Evolutionary conservation across 768 basidiomycete genomes (phyloP).

Genomic region (Sporobolomyces roseus): DNA sequence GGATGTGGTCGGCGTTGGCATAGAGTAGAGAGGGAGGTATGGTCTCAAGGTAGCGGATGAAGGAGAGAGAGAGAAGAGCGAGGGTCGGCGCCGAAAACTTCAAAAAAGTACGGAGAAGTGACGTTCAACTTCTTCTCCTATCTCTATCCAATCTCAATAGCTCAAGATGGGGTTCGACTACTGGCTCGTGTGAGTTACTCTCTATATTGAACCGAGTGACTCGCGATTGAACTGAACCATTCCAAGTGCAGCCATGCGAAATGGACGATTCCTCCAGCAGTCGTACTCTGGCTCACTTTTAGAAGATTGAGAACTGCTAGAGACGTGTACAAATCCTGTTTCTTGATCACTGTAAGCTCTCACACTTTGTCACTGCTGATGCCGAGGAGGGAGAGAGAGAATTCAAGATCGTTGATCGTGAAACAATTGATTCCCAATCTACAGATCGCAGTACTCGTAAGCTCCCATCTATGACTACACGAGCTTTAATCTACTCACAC

Average conservation of each 20-base stretch:
- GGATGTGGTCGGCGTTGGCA: not conserved
- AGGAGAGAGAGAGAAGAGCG: not conserved
- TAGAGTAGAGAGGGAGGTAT: not conserved
- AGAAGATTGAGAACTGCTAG: conserved; percentile 20
- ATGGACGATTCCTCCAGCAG: conserved; percentile 35
- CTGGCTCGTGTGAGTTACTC: conserved; percentile 23
- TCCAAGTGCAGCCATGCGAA: conserved; percentile 12
- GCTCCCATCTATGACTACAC: not conserved
- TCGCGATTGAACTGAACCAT: not conserved
- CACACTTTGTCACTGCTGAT: not conserved
- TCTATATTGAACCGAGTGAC: not conserved
- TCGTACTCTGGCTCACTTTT: conserved; percentile 30
- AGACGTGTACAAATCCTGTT: conserved; percentile 32
- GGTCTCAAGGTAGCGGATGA: not conserved
- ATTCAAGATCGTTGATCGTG: too few species aligned
- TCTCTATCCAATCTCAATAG: not conserved
- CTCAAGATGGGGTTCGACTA: conserved; percentile 21
- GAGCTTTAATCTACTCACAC: too few species aligned
- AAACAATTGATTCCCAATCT: not conserved
- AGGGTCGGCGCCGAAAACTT: not conserved
- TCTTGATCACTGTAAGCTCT: conserved; percentile 30
- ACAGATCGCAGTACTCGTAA: conserved; percentile 30
- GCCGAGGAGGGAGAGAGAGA: not conserved
- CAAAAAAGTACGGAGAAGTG: not conserved
- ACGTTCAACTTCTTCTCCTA: not conserved